Conservation (phyloP, 2,329 filamentous ascomycete genomes). For the Coccinonectria pachysandricola region DNA sequence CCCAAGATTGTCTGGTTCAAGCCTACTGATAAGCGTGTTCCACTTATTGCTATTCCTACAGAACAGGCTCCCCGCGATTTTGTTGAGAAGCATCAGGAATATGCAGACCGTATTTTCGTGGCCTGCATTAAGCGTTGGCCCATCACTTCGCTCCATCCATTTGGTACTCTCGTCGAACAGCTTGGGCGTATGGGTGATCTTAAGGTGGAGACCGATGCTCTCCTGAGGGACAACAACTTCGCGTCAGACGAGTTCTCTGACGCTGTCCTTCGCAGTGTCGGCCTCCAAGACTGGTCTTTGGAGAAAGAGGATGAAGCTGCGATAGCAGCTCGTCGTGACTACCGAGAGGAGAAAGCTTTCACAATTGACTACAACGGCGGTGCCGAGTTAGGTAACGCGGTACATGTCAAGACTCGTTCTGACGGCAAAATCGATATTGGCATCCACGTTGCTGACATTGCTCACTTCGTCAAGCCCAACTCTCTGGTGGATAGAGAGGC, state of each 20-base stretch:
- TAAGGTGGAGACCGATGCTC: conserved; percentile 93
- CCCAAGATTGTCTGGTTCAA: conserved; percentile 99
- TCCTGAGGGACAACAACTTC: conserved; percentile 98
- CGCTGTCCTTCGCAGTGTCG: conserved; percentile 85
- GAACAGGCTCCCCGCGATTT: conserved; percentile 97
- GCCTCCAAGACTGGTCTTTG: conserved; percentile 84
- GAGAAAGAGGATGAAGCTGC: conserved; percentile 69
- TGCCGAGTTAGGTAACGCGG: conserved; percentile 80
- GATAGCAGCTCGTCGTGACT: conserved; percentile 71
- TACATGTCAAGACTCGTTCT: conserved; percentile 76
- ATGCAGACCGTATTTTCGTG: conserved; percentile 95
- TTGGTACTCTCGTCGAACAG: conserved; percentile 94
- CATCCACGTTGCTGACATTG: conserved; percentile 88
- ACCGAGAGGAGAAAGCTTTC: conserved; percentile 79
- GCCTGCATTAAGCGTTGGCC: conserved; percentile 99
- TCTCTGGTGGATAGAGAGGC: conserved; percentile 94
- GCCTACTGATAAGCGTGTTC: conserved; percentile 96
- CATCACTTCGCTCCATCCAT: conserved; percentile 97
- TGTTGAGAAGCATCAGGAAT: conserved; percentile 96
- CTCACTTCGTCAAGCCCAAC: conserved; percentile 94
- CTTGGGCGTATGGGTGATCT: conserved; percentile 95
- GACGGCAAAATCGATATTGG: conserved; percentile 89
- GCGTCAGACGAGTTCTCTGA: conserved; percentile 96
- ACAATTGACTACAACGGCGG: conserved; percentile 86
- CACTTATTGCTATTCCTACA: conserved; percentile 93